A percentile compares a stretch with the other conserved stretches of the same genome.
phyloP scores from a whole-genome alignment of 192 early-diverging fungal species.

The Rhizoclosmatium globosum region DNA sequence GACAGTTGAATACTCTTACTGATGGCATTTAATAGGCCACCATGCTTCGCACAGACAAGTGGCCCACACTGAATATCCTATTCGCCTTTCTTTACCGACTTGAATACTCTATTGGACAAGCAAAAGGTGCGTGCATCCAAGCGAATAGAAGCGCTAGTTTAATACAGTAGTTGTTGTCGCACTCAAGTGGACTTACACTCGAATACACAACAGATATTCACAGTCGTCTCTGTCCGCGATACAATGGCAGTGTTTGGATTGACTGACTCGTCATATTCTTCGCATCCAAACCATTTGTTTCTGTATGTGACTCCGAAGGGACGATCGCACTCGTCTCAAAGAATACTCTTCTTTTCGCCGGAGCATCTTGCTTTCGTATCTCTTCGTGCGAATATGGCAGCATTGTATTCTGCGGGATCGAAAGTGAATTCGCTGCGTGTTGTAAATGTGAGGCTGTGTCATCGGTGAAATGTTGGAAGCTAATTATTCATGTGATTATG shows the following conservation, averaged over 20 bases:
- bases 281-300: slow-evolving; percentile 25
- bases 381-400: slow-evolving; percentile 6
- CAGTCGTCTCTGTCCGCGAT: background rate
- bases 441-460: background rate
- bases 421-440: slow-evolving; percentile 7
- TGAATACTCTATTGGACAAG: slow-evolving; percentile 13
- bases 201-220: background rate
- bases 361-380: slow-evolving; percentile 16
- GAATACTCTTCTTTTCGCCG: slow-evolving; percentile 19
- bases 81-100: slow-evolving; percentile 19
- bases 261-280: slow-evolving; percentile 2
- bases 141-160: background rate
- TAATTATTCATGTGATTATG: background rate
- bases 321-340: slow-evolving; percentile 2
- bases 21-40: background rate
- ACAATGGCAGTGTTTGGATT: slow-evolving; percentile 12
- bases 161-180: background rate
- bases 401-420: background rate
- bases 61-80: slow-evolving; percentile 23
- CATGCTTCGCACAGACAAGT: background rate
- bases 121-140: slow-evolving; percentile 3
- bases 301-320: slow-evolving; percentile 25
- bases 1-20: background rate
- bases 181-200: background rate
- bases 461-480: background rate